A percentile compares a stretch with the other conserved stretches of the same genome.
These are phyloP conservation scores for Corymbia maculata DNA, from an alignment of 345 rosid species.

Conservation along the genomic window DNA sequence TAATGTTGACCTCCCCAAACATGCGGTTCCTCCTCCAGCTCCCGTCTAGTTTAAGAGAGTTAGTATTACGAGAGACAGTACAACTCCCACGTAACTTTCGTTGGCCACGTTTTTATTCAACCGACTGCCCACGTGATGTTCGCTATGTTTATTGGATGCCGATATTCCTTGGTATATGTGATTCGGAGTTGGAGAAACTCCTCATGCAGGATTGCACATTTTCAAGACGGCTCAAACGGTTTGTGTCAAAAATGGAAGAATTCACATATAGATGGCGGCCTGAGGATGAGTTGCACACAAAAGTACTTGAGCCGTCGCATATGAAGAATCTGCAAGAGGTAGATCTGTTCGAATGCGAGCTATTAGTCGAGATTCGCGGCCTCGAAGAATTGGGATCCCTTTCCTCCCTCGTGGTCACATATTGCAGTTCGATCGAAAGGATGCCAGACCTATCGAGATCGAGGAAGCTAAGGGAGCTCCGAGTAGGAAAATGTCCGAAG, in stretches of 20 bases:
- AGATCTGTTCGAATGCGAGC: too few species aligned
- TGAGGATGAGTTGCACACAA: too few species aligned
- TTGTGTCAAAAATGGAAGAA: not conserved
- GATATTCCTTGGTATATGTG: not conserved
- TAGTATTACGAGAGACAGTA: not conserved
- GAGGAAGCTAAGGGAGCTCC: not conserved
- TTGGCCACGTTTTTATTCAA: too few species aligned
- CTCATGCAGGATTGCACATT: accelerated
- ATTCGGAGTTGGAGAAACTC: not conserved
- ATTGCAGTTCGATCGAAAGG: not conserved
- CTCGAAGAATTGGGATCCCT: not conserved
- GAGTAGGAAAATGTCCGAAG: not conserved
- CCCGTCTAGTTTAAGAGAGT: not conserved
- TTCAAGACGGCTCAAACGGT: accelerated
- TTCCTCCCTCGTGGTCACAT: accelerated
- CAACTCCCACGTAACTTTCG: not conserved
- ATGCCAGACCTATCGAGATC: not conserved
- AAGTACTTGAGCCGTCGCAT: not conserved
- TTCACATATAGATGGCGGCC: accelerated
- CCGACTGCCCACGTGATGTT: too few species aligned
- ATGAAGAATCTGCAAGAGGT: not conserved
- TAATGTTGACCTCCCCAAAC: not conserved
- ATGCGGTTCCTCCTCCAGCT: not conserved
- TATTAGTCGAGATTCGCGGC: not conserved
- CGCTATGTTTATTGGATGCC: not conserved